phyloP scores from a whole-genome alignment of 2,329 filamentous ascomycete species.

The Colletotrichum horii region DNA sequence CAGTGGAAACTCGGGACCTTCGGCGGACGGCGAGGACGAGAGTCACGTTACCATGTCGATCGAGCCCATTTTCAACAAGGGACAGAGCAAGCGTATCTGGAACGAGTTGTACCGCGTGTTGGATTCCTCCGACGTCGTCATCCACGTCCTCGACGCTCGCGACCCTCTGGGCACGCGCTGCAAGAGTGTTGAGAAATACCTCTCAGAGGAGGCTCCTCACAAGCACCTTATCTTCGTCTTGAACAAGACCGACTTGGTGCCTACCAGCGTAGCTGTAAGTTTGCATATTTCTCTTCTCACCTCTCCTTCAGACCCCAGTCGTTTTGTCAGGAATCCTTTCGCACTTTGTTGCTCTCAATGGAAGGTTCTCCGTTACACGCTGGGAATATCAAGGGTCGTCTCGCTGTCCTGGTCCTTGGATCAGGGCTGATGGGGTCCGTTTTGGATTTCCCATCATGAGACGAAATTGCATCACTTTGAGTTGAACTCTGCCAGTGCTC shows the following conservation, averaged over 20 bases:
- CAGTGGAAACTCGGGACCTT: constrained; percentile 70
- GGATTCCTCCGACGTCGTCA: constrained; percentile 92
- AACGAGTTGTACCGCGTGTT: constrained; percentile 97
- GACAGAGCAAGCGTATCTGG: constrained; percentile 95
- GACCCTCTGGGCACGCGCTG: constrained; percentile 92
- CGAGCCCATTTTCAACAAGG: constrained; percentile 91
- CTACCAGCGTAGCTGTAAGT: constrained; percentile 95
- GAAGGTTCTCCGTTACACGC: constrained; percentile 96
- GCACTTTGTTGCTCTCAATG: constrained; percentile 66
- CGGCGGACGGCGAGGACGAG: constrained; percentile 48
- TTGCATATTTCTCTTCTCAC: constrained; percentile 19
- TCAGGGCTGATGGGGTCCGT: constrained; percentile 80
- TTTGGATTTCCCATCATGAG: constrained; percentile 83
- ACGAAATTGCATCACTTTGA: constrained; percentile 88
- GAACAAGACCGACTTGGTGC: constrained; percentile 93
- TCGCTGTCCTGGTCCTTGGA: constrained; percentile 72
- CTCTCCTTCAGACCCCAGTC: constrained; percentile 61
- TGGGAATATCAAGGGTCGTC: constrained; percentile 88
- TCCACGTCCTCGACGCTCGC: constrained; percentile 91
- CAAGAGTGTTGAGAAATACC: constrained; percentile 80
- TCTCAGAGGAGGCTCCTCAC: constrained; percentile 90
- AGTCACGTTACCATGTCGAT: constrained; percentile 66
- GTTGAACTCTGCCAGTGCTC: constrained; percentile 86
- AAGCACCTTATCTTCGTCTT: constrained; percentile 92
- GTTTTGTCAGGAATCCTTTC: constrained; percentile 84